phyloP scores from a whole-genome alignment of 1,139 yeast genomes.

The Pichia terricola region DNA sequence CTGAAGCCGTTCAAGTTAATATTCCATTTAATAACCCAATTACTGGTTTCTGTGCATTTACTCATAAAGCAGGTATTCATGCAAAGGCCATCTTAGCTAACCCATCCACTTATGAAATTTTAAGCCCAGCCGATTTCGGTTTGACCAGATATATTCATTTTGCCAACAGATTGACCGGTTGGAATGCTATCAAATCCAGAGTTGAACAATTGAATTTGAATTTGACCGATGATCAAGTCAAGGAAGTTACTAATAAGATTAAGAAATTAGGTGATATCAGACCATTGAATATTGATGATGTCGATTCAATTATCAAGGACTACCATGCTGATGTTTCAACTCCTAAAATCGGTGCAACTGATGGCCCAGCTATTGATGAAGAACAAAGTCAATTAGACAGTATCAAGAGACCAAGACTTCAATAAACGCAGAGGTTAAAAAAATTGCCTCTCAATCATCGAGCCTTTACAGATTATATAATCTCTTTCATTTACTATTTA shows the following conservation, averaged over 20 bases:
- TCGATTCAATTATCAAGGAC: constrained; percentile 91
- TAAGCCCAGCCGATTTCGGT: constrained; percentile 92
- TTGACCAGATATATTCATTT: constrained; percentile 92
- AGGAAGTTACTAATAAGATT: constrained; percentile 89
- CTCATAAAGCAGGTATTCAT: constrained; percentile 99
- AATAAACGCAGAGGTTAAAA: constrained; percentile 8
- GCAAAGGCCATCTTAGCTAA: constrained; percentile 98
- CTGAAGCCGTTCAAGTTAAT: constrained; percentile 94
- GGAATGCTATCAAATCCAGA: constrained; percentile 98
- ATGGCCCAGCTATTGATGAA: constrained; percentile 21
- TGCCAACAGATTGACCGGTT: constrained; percentile 95
- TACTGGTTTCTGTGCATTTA: constrained; percentile 98
- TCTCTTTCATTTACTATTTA: too few species aligned
- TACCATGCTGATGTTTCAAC: constrained; percentile 53
- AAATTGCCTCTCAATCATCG: background rate
- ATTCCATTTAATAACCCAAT: constrained; percentile 98
- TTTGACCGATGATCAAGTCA: constrained; percentile 85
- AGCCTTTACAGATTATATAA: background rate
- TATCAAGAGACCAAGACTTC: constrained; percentile 24
- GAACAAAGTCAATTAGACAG: constrained; percentile 17
- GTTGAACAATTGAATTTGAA: constrained; percentile 92
- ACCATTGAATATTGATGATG: constrained; percentile 91
- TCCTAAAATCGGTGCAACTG: constrained; percentile 20
- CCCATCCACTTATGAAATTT: constrained; percentile 95
- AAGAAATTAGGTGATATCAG: constrained; percentile 93